These are phyloP conservation scores for Saccharomyces hybrid DNA, from an alignment of 1,139 yeast species.

Conservation along the genomic window DNA sequence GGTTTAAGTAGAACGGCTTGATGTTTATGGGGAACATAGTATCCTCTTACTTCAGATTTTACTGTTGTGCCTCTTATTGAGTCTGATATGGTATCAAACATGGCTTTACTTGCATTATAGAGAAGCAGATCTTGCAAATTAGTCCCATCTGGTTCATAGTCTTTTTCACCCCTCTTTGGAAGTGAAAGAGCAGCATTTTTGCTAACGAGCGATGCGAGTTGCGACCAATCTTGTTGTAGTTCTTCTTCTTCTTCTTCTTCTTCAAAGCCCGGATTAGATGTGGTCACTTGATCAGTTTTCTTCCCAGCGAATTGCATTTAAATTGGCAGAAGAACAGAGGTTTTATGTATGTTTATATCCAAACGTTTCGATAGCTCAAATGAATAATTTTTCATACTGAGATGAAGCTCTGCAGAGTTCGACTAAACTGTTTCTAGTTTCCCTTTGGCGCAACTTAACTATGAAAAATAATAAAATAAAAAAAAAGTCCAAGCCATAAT, in stretches of 20 bases:
- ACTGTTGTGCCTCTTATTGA: slow-evolving; percentile 50
- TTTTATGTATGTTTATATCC: neutral
- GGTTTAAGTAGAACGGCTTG: slow-evolving; percentile 49
- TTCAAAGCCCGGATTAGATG: slow-evolving; percentile 4
- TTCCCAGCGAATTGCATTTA: neutral
- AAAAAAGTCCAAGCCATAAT: neutral
- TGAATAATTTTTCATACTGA: no score
- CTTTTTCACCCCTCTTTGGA: slow-evolving; percentile 79
- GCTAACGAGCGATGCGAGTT: slow-evolving; percentile 23
- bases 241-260: slow-evolving; percentile 41
- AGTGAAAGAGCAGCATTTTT: slow-evolving; percentile 29
- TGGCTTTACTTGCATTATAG: slow-evolving; percentile 52
- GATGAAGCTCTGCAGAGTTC: neutral
- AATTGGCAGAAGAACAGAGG: neutral
- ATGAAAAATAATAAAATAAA: no score
- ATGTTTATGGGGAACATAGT: slow-evolving; percentile 40
- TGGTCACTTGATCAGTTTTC: neutral
- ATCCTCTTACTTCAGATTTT: slow-evolving; percentile 41
- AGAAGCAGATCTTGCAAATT: slow-evolving; percentile 47
- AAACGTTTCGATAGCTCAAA: neutral
- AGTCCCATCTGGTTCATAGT: slow-evolving; percentile 80
- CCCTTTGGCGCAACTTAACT: neutral
- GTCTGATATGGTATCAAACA: slow-evolving; percentile 61
- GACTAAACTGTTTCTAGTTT: neutral
- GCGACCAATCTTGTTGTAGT: slow-evolving; percentile 65